Evolutionary conservation across 2,329 filamentous ascomycete species (phyloP).

Genomic region (Talaromyces sp.): DNA sequence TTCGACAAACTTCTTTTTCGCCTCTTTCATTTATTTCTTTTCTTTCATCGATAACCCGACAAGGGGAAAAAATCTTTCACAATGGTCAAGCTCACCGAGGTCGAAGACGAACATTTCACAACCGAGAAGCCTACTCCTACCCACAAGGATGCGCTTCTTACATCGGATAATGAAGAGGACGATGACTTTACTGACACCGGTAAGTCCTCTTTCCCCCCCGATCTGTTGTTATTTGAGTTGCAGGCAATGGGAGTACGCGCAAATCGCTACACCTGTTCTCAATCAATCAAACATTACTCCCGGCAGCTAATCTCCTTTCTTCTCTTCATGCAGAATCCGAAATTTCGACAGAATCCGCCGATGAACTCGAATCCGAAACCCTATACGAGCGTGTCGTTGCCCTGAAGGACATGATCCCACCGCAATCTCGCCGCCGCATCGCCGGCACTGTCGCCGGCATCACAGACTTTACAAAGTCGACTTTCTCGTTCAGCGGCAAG

Average conservation of each 20-base stretch:
- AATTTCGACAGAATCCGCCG: constrained; percentile 75
- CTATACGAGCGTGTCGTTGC: constrained; percentile 66
- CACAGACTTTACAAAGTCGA: constrained; percentile 41
- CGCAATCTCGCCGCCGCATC: constrained; percentile 64
- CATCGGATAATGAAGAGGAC: constrained; percentile 53
- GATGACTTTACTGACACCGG: constrained; percentile 91
- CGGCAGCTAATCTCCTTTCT: neutral
- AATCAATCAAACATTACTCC: too few species aligned
- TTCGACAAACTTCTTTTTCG: neutral
- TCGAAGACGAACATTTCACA: constrained; percentile 92
- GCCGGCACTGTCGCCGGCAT: constrained; percentile 50
- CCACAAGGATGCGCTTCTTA: constrained; percentile 51
- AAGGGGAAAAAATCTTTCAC: constrained; percentile 20
- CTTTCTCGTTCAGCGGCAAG: constrained; percentile 67
- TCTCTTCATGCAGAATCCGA: constrained; percentile 58
- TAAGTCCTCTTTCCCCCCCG: constrained; percentile 41
- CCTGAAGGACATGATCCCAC: constrained; percentile 70
- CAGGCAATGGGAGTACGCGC: neutral
- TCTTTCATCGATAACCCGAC: neutral
- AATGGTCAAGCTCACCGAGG: constrained; percentile 97
- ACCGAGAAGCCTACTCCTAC: constrained; percentile 60
- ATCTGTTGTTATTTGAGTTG: neutral
- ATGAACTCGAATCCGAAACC: constrained; percentile 51
- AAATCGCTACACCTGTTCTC: neutral
- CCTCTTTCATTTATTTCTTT: neutral